Base-by-base conservation (phyloP, 108 stramenopile genomes). In the Aureococcus anophagefferens region DNA sequence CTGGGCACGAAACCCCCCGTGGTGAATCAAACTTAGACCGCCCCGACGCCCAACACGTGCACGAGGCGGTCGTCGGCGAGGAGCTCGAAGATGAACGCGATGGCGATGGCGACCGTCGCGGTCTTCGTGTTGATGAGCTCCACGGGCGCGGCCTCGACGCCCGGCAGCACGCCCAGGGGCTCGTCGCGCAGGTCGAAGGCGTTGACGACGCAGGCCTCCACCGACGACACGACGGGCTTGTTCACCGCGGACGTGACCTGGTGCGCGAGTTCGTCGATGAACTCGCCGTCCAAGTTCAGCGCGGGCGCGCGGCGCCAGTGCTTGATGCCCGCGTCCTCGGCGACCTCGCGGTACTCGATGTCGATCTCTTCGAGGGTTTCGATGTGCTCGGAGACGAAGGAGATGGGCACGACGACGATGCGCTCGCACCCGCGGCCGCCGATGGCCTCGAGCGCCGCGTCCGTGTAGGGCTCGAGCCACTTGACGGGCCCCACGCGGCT, bases 301-400 rank as follows among this genome's bases (percentile, higher is more conserved):
- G 96, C 95, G 17, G 96, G 95, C 68, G 92, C 93, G 36, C 94
- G 82, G 35, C 90, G 68, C 91, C 94, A 97, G 71, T 94, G 89
- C 34, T 77, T 77, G 37, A 95, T 88, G 34, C 97, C 98, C 59
- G 83, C 85, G 74, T 96, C 91, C 75, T 94, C 83, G 33, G 98
- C 98, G 45, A 98, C 74, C 76, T 98, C 96, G 35, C 93, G 80
- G 76, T 99, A 99, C 81, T 99, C 98, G 72, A 97, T 93, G 84
- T 97, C 98, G 76, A 99, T 97, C 78, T 99, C 98, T 85, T 96
- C 97, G 73, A 99, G 86, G 18, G 98, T 99, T 76, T 99, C 97
- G 75, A 99, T 99, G 80, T 99, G 98, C 81, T 99, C 98, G 64
- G 89, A 90, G 34, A 98, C 97, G 78, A 99, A 99, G 71, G 89